Percentiles rank a stretch among this genome's conserved stretches.
These are phyloP conservation scores for Teratosphaeria viscida DNA, from an alignment of 2,329 filamentous ascomycete species.

Conservation along the genomic window DNA sequence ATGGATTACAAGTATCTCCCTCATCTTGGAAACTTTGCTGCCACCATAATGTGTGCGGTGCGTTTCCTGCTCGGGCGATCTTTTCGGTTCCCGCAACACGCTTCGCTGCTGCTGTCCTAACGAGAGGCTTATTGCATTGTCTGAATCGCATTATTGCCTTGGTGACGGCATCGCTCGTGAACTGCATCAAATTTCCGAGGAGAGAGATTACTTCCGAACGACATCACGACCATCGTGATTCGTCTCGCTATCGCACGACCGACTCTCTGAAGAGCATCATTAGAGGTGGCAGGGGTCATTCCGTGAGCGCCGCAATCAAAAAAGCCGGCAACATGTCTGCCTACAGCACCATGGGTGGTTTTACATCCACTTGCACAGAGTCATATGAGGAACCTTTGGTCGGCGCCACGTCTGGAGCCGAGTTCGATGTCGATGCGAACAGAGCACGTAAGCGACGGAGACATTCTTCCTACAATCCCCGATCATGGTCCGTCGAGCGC, in stretches of 20 bases:
- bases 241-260: not conserved
- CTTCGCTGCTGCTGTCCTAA: not conserved
- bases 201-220: not conserved
- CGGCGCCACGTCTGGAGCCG: conserved; percentile 26
- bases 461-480: conserved; percentile 37
- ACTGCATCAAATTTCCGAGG: not conserved
- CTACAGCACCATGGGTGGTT: conserved; percentile 3
- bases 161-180: not conserved
- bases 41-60: not conserved
- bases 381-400: conserved; percentile 35
- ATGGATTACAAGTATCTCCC: not conserved
- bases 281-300: not conserved
- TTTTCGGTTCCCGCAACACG: not conserved
- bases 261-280: not conserved
- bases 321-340: conserved; percentile 1
- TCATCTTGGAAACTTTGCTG: not conserved
- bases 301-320: not conserved
- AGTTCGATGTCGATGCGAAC: conserved; percentile 26
- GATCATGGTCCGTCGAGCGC: conserved; percentile 34
- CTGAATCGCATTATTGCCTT: not conserved
- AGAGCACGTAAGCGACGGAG: conserved; percentile 31
- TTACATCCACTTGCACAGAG: conserved; percentile 15
- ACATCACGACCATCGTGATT: not conserved
- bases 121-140: not conserved
- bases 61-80: not conserved